Percentiles rank a stretch among this genome's conserved stretches.
Conservation (phyloP, 768 basidiomycete species). For the Rhodosporidiobolus odoratus region DNA sequence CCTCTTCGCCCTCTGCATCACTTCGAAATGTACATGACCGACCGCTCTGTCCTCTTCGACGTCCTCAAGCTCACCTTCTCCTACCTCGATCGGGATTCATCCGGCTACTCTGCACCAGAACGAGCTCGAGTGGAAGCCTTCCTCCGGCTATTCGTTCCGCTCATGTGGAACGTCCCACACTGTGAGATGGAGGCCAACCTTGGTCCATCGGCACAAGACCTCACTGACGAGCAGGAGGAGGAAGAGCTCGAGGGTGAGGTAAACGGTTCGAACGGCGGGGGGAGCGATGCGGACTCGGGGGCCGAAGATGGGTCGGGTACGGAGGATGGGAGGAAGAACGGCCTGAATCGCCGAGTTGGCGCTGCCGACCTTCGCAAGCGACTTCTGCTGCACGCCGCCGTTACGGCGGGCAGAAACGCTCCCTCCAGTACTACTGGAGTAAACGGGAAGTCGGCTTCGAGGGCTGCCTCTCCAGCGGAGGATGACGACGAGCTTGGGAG, state of each 20-base stretch:
- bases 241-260: conserved; percentile 61
- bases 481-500: conserved; percentile 11
- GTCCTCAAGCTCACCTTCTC: conserved; percentile 76
- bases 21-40: conserved; percentile 55
- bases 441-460: conserved; percentile 45
- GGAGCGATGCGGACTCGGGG: conserved; percentile 37
- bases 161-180: conserved; percentile 59
- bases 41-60: conserved; percentile 77
- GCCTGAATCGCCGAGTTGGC: conserved; percentile 33
- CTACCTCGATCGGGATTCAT: conserved; percentile 79
- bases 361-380: conserved; percentile 72
- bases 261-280: conserved; percentile 39
- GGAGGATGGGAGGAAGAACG: conserved; percentile 30
- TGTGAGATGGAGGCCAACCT: conserved; percentile 51
- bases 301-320: conserved; percentile 4
- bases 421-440: conserved; percentile 48
- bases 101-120: conserved; percentile 60
- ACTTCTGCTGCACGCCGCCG: conserved; percentile 68
- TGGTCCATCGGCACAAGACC: conserved; percentile 39
- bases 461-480: conserved; percentile 40
- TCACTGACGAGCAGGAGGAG: conserved; percentile 51
- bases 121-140: conserved; percentile 80
- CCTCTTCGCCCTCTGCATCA: conserved; percentile 54
- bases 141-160: conserved; percentile 75
- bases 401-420: not conserved